Evolutionary conservation across 129 eudicot species (phyloP).

Genomic region (Lactuca sativa): DNA sequence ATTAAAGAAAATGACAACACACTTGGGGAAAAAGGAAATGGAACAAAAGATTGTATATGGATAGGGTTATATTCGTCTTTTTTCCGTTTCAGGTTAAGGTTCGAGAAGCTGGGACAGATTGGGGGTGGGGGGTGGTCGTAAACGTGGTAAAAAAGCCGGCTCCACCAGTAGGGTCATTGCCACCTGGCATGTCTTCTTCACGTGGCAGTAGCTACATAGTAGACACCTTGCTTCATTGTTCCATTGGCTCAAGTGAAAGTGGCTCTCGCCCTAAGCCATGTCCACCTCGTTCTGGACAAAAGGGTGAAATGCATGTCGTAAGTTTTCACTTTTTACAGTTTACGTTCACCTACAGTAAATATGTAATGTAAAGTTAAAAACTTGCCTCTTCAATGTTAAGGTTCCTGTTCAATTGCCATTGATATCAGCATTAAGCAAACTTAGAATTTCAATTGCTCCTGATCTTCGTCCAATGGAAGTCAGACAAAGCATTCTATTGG

Average conservation of each 20-base stretch:
- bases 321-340: slow-evolving; percentile 27
- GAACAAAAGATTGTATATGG: background rate
- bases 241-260: slow-evolving; percentile 83
- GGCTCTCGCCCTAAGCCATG: slow-evolving; percentile 95
- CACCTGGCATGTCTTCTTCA: slow-evolving; percentile 58
- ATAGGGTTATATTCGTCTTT: background rate
- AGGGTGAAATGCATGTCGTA: slow-evolving; percentile 99
- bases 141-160: slow-evolving; percentile 83
- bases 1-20: too few species aligned
- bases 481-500: slow-evolving; percentile 74
- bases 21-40: too few species aligned
- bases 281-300: slow-evolving; percentile 96
- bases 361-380: background rate
- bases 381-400: background rate
- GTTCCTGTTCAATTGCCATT: slow-evolving; percentile 92
- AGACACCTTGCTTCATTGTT: slow-evolving; percentile 92
- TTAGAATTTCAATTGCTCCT: slow-evolving; percentile 79
- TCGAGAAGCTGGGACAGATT: slow-evolving; percentile 92
- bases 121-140: slow-evolving; percentile 99
- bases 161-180: slow-evolving; percentile 60
- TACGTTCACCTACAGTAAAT: too few species aligned
- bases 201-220: slow-evolving; percentile 87
- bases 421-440: slow-evolving; percentile 79
- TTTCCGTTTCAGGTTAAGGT: slow-evolving; percentile 63
- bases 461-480: slow-evolving; percentile 92